Conservation (phyloP, 2,329 filamentous ascomycete genomes). For the Penicillium sp. region DNA sequence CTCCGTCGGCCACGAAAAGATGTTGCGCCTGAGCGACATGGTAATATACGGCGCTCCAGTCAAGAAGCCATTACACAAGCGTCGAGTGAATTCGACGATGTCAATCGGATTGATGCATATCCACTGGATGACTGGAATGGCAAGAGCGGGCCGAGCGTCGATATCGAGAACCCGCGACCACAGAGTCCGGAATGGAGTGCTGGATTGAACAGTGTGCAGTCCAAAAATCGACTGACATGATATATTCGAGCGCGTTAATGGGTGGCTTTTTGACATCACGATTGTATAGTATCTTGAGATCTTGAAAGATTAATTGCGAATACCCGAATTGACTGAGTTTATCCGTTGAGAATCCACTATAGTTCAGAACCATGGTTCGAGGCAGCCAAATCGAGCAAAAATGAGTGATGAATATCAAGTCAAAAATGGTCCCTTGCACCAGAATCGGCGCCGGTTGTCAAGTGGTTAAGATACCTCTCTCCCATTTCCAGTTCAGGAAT, state of each 20-base stretch:
- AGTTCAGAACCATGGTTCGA: no score
- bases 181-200: slow-evolving; percentile 4
- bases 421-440: no score
- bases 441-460: no score
- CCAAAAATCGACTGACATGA: not conserved
- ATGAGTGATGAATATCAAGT: no score
- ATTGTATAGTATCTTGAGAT: no score
- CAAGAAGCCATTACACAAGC: slow-evolving; percentile 17
- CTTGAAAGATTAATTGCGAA: no score
- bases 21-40: not conserved
- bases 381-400: no score
- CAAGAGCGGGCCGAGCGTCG: not conserved
- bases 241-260: not conserved
- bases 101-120: slow-evolving; percentile 8
- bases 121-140: slow-evolving; percentile 13
- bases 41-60: slow-evolving; percentile 10
- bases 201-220: not conserved
- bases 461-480: no score
- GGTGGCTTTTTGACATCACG: not conserved
- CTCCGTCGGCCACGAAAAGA: slow-evolving; percentile 9
- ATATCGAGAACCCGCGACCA: slow-evolving; percentile 5
- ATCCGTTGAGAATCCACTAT: no score
- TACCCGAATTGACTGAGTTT: no score
- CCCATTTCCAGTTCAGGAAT: no score
- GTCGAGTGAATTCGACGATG: slow-evolving; percentile 10